Conservation (phyloP, 2,329 filamentous ascomycete species). For the Botryotinia narcissicola region DNA sequence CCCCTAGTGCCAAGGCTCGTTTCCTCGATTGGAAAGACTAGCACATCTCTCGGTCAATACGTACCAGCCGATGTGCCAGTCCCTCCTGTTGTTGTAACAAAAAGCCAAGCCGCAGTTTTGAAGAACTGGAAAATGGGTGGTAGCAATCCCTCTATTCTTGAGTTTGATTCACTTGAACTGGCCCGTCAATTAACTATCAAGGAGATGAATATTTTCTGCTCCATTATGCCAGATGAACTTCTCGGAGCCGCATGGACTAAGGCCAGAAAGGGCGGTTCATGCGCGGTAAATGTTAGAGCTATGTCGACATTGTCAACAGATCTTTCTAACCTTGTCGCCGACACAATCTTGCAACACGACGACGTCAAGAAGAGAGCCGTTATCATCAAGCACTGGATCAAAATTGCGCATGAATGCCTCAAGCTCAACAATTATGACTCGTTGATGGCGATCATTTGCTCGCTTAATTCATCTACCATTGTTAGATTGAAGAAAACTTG, state of each 20-base stretch:
- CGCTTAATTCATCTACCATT: conserved; percentile 87
- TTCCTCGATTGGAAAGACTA: conserved; percentile 86
- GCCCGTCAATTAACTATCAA: conserved; percentile 91
- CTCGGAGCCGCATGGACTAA: conserved; percentile 93
- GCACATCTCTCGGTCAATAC: conserved; percentile 68
- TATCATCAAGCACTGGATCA: conserved; percentile 97
- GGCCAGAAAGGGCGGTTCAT: conserved; percentile 61
- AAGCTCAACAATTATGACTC: conserved; percentile 95
- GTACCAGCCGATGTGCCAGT: conserved; percentile 69
- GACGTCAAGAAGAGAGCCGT: conserved; percentile 89
- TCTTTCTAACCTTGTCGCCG: conserved; percentile 85
- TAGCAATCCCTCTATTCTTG: conserved; percentile 70
- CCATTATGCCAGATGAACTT: conserved; percentile 88
- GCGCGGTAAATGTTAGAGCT: conserved; percentile 85
- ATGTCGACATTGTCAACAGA: conserved; percentile 94
- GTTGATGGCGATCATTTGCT: conserved; percentile 95
- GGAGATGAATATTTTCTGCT: conserved; percentile 87
- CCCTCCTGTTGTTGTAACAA: conserved; percentile 68
- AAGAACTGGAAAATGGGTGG: conserved; percentile 72
- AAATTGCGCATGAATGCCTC: conserved; percentile 81
- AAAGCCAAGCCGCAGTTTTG: conserved; percentile 71
- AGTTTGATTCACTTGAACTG: conserved; percentile 88
- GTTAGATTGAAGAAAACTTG: conserved; percentile 85
- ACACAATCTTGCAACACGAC: conserved; percentile 83
- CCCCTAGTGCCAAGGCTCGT: conserved; percentile 78